phyloP scores from a whole-genome alignment of 768 basidiomycete species.

The Lentinula boryana region DNA sequence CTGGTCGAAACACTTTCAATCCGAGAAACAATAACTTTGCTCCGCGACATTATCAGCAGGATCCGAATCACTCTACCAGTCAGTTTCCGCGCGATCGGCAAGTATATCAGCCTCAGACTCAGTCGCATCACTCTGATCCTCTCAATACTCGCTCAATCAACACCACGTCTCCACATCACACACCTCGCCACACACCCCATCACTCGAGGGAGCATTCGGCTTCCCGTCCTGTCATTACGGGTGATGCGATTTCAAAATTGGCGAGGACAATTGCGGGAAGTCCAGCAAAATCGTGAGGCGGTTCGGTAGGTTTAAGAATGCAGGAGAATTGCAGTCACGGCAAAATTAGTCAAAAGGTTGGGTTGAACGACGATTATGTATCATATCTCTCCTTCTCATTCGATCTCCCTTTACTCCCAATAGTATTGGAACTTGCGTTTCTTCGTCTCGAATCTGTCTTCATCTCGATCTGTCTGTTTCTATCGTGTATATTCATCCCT shows the following conservation, averaged over 20 bases:
- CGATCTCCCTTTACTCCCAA: not conserved
- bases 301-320: not conserved
- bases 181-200: slow-evolving; percentile 29
- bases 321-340: not conserved
- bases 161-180: slow-evolving; percentile 33
- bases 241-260: slow-evolving; percentile 62
- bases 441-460: not conserved
- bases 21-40: not conserved
- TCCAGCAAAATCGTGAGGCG: not conserved
- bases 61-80: not conserved
- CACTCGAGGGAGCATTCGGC: slow-evolving; percentile 57
- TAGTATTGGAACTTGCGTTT: not conserved
- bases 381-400: not conserved
- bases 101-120: not conserved
- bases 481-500: not conserved
- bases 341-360: not conserved
- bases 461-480: not conserved
- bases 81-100: not conserved
- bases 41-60: not conserved
- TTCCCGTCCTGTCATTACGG: slow-evolving; percentile 65
- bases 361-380: not conserved
- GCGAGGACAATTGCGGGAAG: slow-evolving; percentile 48
- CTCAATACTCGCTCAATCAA: slow-evolving; percentile 19
- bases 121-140: slow-evolving; percentile 25
- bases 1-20: not conserved